A percentile compares a stretch with the other conserved stretches of the same genome.
These are phyloP conservation scores for Colletotrichum coccodes DNA, from an alignment of 2,329 filamentous ascomycete species.

Conservation along the genomic window DNA sequence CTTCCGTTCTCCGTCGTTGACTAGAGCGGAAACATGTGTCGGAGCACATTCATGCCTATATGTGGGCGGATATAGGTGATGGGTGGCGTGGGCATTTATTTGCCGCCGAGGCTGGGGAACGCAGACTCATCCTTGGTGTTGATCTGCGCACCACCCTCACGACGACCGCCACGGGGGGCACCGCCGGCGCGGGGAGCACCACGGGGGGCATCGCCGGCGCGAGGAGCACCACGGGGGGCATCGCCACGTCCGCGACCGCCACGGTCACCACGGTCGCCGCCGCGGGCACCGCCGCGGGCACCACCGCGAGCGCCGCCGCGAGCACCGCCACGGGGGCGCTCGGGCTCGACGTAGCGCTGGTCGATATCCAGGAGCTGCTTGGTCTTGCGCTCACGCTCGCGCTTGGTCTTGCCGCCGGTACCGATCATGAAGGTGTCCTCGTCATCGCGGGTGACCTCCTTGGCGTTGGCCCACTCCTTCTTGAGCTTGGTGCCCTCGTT, in stretches of 20 bases:
- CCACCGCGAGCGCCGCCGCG: slow-evolving; percentile 51
- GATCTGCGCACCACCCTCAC: slow-evolving; percentile 58
- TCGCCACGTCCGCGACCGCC: slow-evolving; percentile 56
- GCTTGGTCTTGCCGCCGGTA: slow-evolving; percentile 79
- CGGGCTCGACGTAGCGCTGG: slow-evolving; percentile 80
- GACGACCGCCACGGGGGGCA: slow-evolving; percentile 55
- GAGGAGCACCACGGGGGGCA: slow-evolving; percentile 56
- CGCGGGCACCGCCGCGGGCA: slow-evolving; percentile 53
- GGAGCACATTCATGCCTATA: slow-evolving; percentile 28
- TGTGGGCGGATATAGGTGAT: slow-evolving; percentile 26
- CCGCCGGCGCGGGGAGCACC: slow-evolving; percentile 53
- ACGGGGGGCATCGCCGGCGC: slow-evolving; percentile 54
- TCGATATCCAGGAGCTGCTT: slow-evolving; percentile 93
- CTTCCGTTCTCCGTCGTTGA: slow-evolving; percentile 30
- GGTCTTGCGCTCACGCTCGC: slow-evolving; percentile 90
- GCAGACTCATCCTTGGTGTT: slow-evolving; percentile 68
- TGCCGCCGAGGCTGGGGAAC: slow-evolving; percentile 70
- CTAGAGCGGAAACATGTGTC: slow-evolving; percentile 33
- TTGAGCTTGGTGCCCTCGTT: slow-evolving; percentile 90
- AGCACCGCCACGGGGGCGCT: slow-evolving; percentile 65
- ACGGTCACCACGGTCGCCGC: slow-evolving; percentile 51
- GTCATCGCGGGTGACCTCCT: slow-evolving; percentile 73
- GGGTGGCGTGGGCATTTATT: slow-evolving; percentile 47
- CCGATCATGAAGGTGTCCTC: slow-evolving; percentile 82
- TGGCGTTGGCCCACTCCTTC: slow-evolving; percentile 94